Conservation (phyloP, 2,329 filamentous ascomycete genomes). For the Coleophoma eucalyptorum region DNA sequence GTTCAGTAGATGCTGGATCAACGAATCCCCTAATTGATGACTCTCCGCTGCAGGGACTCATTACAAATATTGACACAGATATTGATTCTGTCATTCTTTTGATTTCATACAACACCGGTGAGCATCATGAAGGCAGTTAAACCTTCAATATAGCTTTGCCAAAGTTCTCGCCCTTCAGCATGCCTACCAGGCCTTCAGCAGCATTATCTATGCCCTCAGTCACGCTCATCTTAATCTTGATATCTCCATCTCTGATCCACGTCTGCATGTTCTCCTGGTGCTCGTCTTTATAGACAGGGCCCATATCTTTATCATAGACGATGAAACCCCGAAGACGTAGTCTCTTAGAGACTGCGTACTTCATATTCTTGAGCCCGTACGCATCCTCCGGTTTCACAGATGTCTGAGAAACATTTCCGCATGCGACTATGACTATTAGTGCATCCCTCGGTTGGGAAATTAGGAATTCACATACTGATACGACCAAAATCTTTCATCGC, state of each 20-base stretch:
- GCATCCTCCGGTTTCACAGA: conserved; percentile 47
- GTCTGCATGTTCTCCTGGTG: conserved; percentile 63
- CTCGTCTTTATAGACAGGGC: conserved; percentile 53
- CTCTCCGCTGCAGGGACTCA: neutral
- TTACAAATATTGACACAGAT: conserved; percentile 7
- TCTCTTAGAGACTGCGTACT: conserved; percentile 54
- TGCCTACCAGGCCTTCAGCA: conserved; percentile 58
- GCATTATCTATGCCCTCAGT: conserved; percentile 65
- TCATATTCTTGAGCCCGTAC: conserved; percentile 59
- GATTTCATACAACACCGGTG: too few relatives aligned
- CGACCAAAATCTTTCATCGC: conserved; percentile 60
- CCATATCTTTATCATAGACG: conserved; percentile 56
- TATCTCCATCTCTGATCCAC: conserved; percentile 63
- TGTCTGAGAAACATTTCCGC: conserved; percentile 65
- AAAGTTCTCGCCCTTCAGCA: conserved; percentile 66
- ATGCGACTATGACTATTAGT: conserved; percentile 34
- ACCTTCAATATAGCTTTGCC: conserved; percentile 62
- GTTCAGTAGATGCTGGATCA: neutral
- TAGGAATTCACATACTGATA: conserved; percentile 33
- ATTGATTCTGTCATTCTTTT: too few relatives aligned
- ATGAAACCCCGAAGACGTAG: conserved; percentile 64
- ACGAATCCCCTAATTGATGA: conserved; percentile 1
- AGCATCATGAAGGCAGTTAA: neutral
- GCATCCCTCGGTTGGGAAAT: neutral
- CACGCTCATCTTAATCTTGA: conserved; percentile 55